phyloP scores from a whole-genome alignment of 2,329 filamentous ascomycete genomes.

The Penicillium sp. region DNA sequence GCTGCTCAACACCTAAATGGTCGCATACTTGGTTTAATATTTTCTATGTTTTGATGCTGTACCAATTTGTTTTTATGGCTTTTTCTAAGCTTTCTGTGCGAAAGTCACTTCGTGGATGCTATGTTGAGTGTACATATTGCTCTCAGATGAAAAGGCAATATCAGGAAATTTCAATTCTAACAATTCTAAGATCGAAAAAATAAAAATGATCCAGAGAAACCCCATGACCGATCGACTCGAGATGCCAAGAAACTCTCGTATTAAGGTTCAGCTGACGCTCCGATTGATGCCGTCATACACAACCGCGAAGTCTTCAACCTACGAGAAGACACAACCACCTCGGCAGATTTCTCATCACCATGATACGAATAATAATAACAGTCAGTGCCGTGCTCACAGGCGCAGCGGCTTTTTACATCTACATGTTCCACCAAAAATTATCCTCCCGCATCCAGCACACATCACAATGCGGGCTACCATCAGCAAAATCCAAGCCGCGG shows the following conservation, averaged over 20 bases:
- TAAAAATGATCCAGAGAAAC: background rate
- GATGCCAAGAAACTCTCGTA: slow-evolving; percentile 2
- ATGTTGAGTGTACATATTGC: too few relatives aligned
- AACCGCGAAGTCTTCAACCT: background rate
- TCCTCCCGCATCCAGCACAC: slow-evolving; percentile 24
- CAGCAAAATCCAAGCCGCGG: slow-evolving; percentile 7
- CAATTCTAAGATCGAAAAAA: background rate
- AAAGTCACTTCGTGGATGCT: too few relatives aligned
- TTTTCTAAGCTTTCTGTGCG: background rate
- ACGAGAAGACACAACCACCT: background rate
- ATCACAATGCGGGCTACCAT: slow-evolving; percentile 18
- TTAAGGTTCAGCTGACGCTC: background rate
- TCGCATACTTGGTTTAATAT: background rate
- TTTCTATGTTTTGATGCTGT: background rate
- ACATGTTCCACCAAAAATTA: slow-evolving; percentile 24
- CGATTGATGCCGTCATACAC: background rate
- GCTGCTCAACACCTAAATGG: background rate
- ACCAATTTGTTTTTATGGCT: background rate
- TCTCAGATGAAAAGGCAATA: too few relatives aligned
- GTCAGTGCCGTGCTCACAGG: slow-evolving; percentile 17
- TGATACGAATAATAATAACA: slow-evolving; percentile 15
- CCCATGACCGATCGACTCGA: background rate
- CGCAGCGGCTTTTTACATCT: slow-evolving; percentile 23
- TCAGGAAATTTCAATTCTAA: too few relatives aligned
- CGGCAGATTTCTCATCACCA: background rate